Evolutionary conservation across 768 basidiomycete genomes (phyloP).

Genomic region (Hypsizygus marmoreus): DNA sequence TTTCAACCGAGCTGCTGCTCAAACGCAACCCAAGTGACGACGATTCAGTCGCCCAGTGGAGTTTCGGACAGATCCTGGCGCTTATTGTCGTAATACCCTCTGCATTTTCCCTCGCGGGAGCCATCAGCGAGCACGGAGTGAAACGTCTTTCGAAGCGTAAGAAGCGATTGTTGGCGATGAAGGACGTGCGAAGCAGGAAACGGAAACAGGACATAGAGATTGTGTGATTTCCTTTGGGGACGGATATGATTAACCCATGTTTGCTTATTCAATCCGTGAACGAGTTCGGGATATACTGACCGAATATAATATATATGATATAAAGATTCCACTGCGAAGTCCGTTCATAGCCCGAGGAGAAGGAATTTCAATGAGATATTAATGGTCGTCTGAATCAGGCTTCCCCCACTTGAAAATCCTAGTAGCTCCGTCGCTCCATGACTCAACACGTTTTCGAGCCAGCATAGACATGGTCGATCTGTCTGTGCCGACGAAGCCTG

Average conservation of each 20-base stretch:
- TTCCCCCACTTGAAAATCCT: conserved; percentile 61
- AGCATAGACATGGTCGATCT: conserved; percentile 71
- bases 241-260: neutral
- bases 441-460: conserved; percentile 64
- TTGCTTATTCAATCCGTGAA: neutral
- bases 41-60: conserved; percentile 29
- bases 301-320: conserved; percentile 2
- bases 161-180: conserved; percentile 9
- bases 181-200: neutral
- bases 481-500: conserved; percentile 74
- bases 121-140: conserved; percentile 33
- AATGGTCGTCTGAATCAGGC: conserved; percentile 59
- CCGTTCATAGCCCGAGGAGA: conserved; percentile 5
- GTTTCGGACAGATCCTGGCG: conserved; percentile 46
- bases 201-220: neutral
- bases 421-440: conserved; percentile 61
- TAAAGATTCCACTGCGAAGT: conserved; percentile 1
- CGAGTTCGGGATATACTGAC: neutral
- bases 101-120: conserved; percentile 32
- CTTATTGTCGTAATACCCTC: conserved; percentile 43
- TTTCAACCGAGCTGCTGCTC: conserved; percentile 39
- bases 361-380: conserved; percentile 4
- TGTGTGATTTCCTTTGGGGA: neutral
- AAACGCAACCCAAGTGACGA: conserved; percentile 28
- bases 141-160: conserved; percentile 29